phyloP scores from a whole-genome alignment of 371 early-diverging fungal species.

The Rhizomucor miehei region DNA sequence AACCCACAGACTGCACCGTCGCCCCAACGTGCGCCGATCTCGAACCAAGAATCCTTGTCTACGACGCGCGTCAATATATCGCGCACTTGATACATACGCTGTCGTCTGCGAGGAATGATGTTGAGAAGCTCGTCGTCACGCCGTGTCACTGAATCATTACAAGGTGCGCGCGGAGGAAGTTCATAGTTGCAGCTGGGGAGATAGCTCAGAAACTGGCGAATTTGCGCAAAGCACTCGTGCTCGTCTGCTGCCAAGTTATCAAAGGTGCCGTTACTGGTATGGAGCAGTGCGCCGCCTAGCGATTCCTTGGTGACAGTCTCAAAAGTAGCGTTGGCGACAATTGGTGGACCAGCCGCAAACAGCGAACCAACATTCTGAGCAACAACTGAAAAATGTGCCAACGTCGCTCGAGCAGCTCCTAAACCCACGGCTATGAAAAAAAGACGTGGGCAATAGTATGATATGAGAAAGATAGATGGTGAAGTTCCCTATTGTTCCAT shows the following conservation, averaged over 20 bases:
- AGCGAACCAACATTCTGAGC: slow-evolving; percentile 34
- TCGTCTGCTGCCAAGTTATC: slow-evolving; percentile 39
- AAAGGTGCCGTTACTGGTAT: slow-evolving; percentile 40
- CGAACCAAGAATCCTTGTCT: slow-evolving; percentile 39
- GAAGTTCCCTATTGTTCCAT: not conserved
- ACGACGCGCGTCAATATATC: slow-evolving; percentile 33
- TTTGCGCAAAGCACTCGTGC: slow-evolving; percentile 38
- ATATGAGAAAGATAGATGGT: slow-evolving; percentile 1
- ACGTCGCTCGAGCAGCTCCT: slow-evolving; percentile 41
- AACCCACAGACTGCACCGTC: slow-evolving; percentile 46
- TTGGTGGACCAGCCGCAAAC: slow-evolving; percentile 43
- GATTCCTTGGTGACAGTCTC: slow-evolving; percentile 39
- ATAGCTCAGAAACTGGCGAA: slow-evolving; percentile 35
- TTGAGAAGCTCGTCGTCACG: slow-evolving; percentile 32
- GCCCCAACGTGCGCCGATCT: slow-evolving; percentile 45
- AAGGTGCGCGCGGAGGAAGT: slow-evolving; percentile 19
- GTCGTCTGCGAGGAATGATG: slow-evolving; percentile 39
- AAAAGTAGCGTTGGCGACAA: slow-evolving; percentile 41
- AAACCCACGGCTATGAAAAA: slow-evolving; percentile 29
- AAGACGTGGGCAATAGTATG: not conserved
- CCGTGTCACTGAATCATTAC: slow-evolving; percentile 22
- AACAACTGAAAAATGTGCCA: slow-evolving; percentile 42
- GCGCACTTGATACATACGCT: slow-evolving; percentile 39
- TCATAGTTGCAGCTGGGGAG: slow-evolving; percentile 27
- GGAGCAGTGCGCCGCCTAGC: slow-evolving; percentile 36